These are phyloP conservation scores for Cryphonectria radicalis DNA, from an alignment of 2,329 filamentous ascomycete genomes.

Conservation along the genomic window DNA sequence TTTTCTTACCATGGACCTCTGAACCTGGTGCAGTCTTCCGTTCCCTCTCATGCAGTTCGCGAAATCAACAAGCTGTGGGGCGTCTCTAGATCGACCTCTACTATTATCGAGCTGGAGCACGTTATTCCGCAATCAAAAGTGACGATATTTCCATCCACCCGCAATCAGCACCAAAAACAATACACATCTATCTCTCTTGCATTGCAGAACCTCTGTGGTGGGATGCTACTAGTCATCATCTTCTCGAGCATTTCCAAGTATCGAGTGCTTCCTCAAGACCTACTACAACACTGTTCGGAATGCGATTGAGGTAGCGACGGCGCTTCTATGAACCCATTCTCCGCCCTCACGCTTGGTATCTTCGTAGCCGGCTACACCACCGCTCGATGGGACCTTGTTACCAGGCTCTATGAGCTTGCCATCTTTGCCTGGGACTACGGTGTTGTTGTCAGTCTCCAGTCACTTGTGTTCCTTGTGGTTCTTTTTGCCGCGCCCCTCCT, in stretches of 20 bases:
- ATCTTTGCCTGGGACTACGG: slow-evolving; percentile 99
- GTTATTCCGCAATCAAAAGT: slow-evolving; percentile 8
- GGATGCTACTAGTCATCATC: neutral
- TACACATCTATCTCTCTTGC: slow-evolving; percentile 1
- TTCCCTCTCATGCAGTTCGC: neutral
- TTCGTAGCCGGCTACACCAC: slow-evolving; percentile 99
- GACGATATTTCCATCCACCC: neutral
- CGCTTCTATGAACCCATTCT: slow-evolving; percentile 94
- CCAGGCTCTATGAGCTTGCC: slow-evolving; percentile 92
- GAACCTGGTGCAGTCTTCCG: neutral
- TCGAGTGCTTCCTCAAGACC: neutral
- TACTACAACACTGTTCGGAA: slow-evolving; percentile 40
- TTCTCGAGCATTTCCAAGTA: neutral
- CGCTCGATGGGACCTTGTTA: slow-evolving; percentile 97
- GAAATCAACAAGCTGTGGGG: slow-evolving; percentile 4
- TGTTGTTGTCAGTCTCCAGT: slow-evolving; percentile 73
- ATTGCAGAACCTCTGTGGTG: slow-evolving; percentile 2
- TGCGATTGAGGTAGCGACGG: slow-evolving; percentile 48
- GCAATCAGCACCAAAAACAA: neutral
- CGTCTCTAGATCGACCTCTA: neutral
- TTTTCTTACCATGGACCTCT: neutral
- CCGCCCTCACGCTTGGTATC: slow-evolving; percentile 91
- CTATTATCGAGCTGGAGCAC: neutral
- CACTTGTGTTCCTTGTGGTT: neutral
- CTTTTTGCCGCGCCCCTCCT: neutral